These are phyloP conservation scores for Penicillium olsonii DNA, from an alignment of 2,329 filamentous ascomycete genomes.

Conservation along the genomic window DNA sequence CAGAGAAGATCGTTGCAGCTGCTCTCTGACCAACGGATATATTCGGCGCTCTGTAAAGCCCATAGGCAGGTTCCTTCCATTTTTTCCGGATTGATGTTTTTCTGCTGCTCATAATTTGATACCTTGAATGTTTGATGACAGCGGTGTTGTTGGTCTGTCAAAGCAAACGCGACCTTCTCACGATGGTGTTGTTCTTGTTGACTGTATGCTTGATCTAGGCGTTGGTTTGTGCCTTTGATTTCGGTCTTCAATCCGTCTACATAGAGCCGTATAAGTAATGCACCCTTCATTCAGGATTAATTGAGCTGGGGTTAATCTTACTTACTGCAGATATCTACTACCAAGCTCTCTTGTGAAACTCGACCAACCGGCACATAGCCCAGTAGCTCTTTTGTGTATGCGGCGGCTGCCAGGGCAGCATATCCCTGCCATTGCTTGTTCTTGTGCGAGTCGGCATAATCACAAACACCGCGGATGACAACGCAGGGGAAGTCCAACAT, in stretches of 20 bases:
- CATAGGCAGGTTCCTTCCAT: slow-evolving; percentile 37
- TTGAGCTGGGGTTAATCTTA: neutral
- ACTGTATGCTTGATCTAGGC: slow-evolving; percentile 9
- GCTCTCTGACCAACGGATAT: slow-evolving; percentile 27
- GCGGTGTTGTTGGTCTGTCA: slow-evolving; percentile 16
- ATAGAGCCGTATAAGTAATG: neutral
- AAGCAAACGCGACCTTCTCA: slow-evolving; percentile 1
- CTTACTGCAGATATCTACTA: neutral
- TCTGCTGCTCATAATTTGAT: slow-evolving; percentile 29
- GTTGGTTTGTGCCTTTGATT: slow-evolving; percentile 1
- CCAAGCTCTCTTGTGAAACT: neutral
- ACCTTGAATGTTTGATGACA: slow-evolving; percentile 30
- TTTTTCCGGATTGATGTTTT: slow-evolving; percentile 34
- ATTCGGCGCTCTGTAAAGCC: slow-evolving; percentile 29
- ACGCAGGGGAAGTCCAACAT: slow-evolving; percentile 1
- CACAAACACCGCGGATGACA: neutral
- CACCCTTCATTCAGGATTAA: too few species aligned
- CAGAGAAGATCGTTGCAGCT: slow-evolving; percentile 33
- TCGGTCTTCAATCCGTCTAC: neutral
- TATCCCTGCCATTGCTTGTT: neutral
- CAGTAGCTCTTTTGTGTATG: slow-evolving; percentile 1
- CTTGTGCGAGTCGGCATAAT: slow-evolving; percentile 4
- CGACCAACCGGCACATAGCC: neutral
- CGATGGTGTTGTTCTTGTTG: slow-evolving; percentile 10
- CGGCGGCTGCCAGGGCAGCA: neutral